Base-by-base conservation (phyloP, 1,139 yeast species). In the Waltiozyma solani region DNA sequence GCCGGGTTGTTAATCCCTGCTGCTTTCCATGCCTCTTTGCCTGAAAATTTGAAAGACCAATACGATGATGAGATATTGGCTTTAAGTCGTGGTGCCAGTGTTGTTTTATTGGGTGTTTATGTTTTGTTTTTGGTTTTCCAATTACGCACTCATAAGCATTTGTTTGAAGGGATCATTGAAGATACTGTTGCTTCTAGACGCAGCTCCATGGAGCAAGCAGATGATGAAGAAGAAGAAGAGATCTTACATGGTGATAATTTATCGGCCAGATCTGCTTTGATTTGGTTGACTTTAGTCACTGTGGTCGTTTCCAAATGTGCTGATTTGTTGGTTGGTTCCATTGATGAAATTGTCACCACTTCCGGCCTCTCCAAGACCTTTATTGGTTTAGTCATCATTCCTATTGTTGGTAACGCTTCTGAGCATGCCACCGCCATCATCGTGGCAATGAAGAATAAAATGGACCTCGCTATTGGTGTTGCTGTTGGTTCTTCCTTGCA, bases 371-470 rank as follows among this genome's bases (percentile, higher is more conserved):
- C 95, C 37, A 91, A 89, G 69, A 89, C 97, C 0, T 91, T 91
- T 55, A 86, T 91, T 52, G 98, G 98, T 59, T 69, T 91, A 49
- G 82, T 91, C 51, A 77, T 91, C 37, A 79, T 91, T 46, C 98
- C 98, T 36, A 89, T 93, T 47, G 97, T 91, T 24, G 98, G 98
- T 42, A 91, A 91, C 54, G 98, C 98, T 2, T 97, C 98, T 13
- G 98, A 91, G 62, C 98, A 91, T 59, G 97, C 85, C 37, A 91
- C 97, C 15, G 96, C 97, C 2, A 82, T 91, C 36, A 73, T 86
- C 46, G 97, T 91, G 37, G 97, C 98, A 23, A 76, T 80, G 74
- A 87, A 87, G 63, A 86, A 91, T 62, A 91, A 93, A 63, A 91
- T 93, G 96, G 97, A 91, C 59, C 72, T 91, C 48, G 96, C 98